A percentile compares a stretch with the other conserved stretches of the same genome.
Conservation (phyloP, 2,329 filamentous ascomycete species). For the Coniochaeta sp. region DNA sequence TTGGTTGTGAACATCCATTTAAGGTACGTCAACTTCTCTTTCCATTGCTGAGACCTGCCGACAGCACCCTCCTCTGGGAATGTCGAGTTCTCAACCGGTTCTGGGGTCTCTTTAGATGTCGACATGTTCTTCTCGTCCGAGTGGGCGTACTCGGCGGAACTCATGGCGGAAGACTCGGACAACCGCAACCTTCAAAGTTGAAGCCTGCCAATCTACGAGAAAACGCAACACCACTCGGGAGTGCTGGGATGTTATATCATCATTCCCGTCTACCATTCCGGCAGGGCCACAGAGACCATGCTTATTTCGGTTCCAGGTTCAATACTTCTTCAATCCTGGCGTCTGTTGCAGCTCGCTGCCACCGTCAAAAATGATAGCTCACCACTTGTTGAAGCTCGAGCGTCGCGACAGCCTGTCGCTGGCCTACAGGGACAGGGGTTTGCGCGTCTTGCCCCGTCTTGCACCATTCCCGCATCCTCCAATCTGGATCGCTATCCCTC, state of each 20-base stretch:
- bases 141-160: background rate
- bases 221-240: background rate
- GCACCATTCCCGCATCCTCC: background rate
- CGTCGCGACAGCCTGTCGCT: background rate
- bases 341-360: background rate
- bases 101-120: background rate
- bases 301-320: background rate
- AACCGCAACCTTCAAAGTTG: background rate
- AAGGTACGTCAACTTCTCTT: slow-evolving; percentile 10
- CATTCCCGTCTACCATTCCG: background rate
- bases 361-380: slow-evolving; percentile 1
- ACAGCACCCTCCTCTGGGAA: background rate
- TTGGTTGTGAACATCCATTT: slow-evolving; percentile 26
- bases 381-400: background rate
- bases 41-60: background rate
- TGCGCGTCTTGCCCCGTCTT: too few relatives aligned
- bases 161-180: background rate
- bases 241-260: background rate
- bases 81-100: background rate
- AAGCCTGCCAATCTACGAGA: background rate
- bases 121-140: slow-evolving; percentile 2
- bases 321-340: background rate
- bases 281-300: background rate
- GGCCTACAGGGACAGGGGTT: background rate
- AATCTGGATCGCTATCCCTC: background rate